phyloP scores from a whole-genome alignment of 148 eudicot species.

The Salicornia ramosissima region DNA sequence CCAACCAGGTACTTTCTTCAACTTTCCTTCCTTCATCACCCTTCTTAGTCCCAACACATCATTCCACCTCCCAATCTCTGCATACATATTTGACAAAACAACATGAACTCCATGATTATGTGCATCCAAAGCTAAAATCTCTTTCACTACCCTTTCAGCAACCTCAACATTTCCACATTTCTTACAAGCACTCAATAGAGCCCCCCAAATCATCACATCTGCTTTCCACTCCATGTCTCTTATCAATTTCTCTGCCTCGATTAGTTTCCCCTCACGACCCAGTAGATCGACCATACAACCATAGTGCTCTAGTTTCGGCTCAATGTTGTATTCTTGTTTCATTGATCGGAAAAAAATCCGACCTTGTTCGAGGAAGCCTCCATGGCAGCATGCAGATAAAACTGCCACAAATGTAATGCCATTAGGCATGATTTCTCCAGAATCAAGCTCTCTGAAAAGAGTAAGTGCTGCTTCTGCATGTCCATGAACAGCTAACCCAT shows the following conservation, averaged over 20 bases:
- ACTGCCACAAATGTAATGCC: conserved; percentile 64
- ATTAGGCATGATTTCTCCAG: conserved; percentile 39
- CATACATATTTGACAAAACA: conserved; percentile 77
- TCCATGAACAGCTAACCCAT: conserved; percentile 77
- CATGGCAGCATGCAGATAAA: conserved; percentile 80
- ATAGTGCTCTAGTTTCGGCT: conserved; percentile 68
- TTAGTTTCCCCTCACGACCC: conserved; percentile 56
- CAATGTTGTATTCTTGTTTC: conserved; percentile 40
- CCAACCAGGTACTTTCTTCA: conserved; percentile 73
- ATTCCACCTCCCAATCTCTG: conserved; percentile 78
- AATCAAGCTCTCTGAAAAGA: conserved; percentile 42
- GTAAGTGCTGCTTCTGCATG: conserved; percentile 58
- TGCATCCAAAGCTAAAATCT: conserved; percentile 63
- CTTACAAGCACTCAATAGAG: conserved; percentile 61
- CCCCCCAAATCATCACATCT: conserved; percentile 83
- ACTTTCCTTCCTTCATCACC: conserved; percentile 52
- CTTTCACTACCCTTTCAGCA: conserved; percentile 63
- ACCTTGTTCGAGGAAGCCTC: conserved; percentile 64
- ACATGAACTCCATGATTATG: conserved; percentile 74
- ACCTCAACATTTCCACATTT: conserved; percentile 53
- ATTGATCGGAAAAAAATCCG: conserved; percentile 45
- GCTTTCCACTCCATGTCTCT: conserved; percentile 64
- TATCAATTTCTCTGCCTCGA: conserved; percentile 70
- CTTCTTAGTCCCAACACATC: conserved; percentile 60
- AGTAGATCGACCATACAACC: conserved; percentile 82